Conservation (phyloP, 208 protist species). For the Crithidia fasciculata region DNA sequence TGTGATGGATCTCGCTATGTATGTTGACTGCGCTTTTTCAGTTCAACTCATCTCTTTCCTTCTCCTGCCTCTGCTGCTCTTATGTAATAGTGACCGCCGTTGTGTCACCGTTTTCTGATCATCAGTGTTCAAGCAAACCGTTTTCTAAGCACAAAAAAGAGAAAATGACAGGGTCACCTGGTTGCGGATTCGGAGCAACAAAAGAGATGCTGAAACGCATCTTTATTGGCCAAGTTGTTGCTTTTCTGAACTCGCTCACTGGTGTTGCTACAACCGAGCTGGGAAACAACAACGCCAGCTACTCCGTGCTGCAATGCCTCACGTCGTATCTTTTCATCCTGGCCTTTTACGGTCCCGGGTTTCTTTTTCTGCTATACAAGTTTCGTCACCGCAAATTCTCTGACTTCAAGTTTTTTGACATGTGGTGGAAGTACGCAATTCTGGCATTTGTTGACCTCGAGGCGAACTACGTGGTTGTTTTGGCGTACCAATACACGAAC, state of each 20-base stretch:
- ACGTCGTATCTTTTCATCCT: constrained; percentile 82
- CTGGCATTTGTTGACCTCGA: constrained; percentile 92
- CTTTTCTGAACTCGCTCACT: constrained; percentile 87
- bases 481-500: constrained; percentile 94
- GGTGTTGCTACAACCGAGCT: constrained; percentile 86
- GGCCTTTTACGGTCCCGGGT: constrained; percentile 62
- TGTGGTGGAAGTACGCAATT: constrained; percentile 88
- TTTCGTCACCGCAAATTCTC: constrained; percentile 41
- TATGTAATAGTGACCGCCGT: too few species aligned
- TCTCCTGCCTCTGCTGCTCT: too few species aligned
- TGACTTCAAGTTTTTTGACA: constrained; percentile 65
- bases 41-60: too few species aligned
- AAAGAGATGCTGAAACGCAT: constrained; percentile 51
- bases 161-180: background rate
- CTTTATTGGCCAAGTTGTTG: constrained; percentile 80
- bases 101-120: too few species aligned
- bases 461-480: constrained; percentile 93
- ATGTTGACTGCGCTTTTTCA: too few species aligned
- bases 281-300: constrained; percentile 83
- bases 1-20: too few species aligned
- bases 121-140: too few species aligned
- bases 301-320: constrained; percentile 84
- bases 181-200: constrained; percentile 21
- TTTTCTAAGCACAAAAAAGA: too few species aligned
- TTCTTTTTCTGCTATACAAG: constrained; percentile 52